Base-by-base conservation (phyloP, 2,329 filamentous ascomycete species). In the Lachnellula arida region DNA sequence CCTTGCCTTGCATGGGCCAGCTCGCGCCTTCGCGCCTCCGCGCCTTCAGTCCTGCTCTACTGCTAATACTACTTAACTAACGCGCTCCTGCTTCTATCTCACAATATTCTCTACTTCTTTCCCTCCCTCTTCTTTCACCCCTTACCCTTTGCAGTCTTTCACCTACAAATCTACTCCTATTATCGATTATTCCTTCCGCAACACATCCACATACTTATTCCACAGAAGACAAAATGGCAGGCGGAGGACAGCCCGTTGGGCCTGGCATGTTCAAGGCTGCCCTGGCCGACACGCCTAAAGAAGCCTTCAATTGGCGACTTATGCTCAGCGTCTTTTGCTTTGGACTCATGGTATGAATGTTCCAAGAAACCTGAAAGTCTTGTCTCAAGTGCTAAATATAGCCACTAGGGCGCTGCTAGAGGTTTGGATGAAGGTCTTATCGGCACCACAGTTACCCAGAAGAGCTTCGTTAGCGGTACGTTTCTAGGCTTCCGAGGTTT, bases 291-390 rank as follows among this genome's bases (percentile, higher is more conserved):
- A 68, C 68, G 5, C 68, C 68, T 23, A 59, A 59, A 14, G 67
- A 70, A 53, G 64, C 67, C 25, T 66, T 69, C 55, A 71, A 71
- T 42, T 70, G 68, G 68, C 60, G 65, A 57, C 62, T 71, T 53
- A 60, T 59, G 49, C 55, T 63, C 54, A 55, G 59, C 56, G 62
- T 63, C n/a, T 32, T 63, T n/a, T 63, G 59, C 42, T 63, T 65
- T 52, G 61, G 63, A 8, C 56, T 65, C 2, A 64, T 63, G 60
- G 56, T 59, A 57, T 37, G 49, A 17, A 4, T 4, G 9, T 7
- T 37, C 23, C n/a, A 1, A 46, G n/a, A 12, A 14, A 44, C 48
- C 44, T 15, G 14, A 34, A 23, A 44, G 17, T 28, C 28, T 40
- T 9, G 17, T 17, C 34, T 43, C 32, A 49, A 15, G 37, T 50